phyloP scores from a whole-genome alignment of 768 basidiomycete species.

The Mycena epipterygia region DNA sequence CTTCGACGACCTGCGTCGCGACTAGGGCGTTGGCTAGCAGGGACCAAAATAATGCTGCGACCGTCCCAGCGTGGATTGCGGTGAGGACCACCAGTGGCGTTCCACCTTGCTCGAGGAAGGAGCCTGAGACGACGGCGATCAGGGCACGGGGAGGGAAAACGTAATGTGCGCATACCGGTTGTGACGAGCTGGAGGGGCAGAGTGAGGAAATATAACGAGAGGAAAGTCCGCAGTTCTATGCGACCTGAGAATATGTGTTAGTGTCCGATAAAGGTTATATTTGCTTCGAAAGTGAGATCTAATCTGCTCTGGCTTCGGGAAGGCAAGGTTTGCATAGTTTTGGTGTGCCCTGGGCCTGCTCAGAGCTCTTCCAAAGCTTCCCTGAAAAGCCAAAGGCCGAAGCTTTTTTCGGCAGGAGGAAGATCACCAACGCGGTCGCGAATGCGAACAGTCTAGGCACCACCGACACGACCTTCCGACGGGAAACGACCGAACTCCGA shows the following conservation, averaged over 20 bases:
- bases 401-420: no score
- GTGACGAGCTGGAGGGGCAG: conserved; percentile 86
- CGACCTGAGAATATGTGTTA: conserved; percentile 59
- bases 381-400: no score
- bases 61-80: conserved; percentile 84
- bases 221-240: conserved; percentile 77
- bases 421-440: no score
- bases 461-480: no score
- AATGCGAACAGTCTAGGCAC: no score
- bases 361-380: no score
- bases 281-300: no score
- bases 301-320: no score
- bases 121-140: conserved; percentile 51
- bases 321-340: no score
- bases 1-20: conserved; percentile 93
- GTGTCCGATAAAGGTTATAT: neutral
- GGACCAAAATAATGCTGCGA: conserved; percentile 85
- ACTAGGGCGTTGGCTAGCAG: conserved; percentile 83
- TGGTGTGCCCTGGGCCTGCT: no score
- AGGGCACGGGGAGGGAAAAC: neutral
- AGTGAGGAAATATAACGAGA: conserved; percentile 76
- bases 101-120: conserved; percentile 84
- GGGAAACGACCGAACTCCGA: no score
- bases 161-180: conserved; percentile 49
- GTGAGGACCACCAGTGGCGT: conserved; percentile 76